These are phyloP conservation scores for Lasiosphaeria miniovina DNA, from an alignment of 495 filamentous ascomycete species.

Conservation along the genomic window DNA sequence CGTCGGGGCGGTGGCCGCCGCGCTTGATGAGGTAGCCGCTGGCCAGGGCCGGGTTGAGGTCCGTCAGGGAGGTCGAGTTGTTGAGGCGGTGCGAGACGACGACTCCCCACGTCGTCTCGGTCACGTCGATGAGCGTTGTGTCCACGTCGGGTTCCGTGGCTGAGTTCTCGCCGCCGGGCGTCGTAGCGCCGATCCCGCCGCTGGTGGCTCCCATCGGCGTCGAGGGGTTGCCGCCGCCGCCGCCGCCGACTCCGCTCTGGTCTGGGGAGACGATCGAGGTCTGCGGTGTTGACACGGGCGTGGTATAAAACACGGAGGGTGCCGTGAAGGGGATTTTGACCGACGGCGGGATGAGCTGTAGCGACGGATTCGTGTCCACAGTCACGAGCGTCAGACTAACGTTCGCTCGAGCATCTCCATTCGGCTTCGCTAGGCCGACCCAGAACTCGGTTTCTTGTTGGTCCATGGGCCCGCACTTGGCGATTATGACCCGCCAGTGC, in stretches of 20 bases:
- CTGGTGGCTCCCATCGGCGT: conserved; percentile 35
- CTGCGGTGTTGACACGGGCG: conserved; percentile 59
- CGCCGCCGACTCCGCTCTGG: conserved; percentile 27
- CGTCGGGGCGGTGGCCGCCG: conserved; percentile 56
- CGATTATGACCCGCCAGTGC: conserved; percentile 77
- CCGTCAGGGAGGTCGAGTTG: conserved; percentile 59
- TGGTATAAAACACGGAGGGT: conserved; percentile 43
- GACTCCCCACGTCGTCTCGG: conserved; percentile 79
- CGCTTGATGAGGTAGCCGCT: conserved; percentile 79
- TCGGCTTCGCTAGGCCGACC: conserved; percentile 41
- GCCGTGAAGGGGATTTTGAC: conserved; percentile 40
- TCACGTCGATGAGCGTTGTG: conserved; percentile 68
- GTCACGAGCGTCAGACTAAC: conserved; percentile 60
- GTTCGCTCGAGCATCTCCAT: conserved; percentile 36
- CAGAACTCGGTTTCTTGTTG: conserved; percentile 68
- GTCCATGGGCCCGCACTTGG: conserved; percentile 68
- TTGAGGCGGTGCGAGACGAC: conserved; percentile 70
- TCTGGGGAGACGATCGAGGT: conserved; percentile 54
- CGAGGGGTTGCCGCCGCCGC: conserved; percentile 40
- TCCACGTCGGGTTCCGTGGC: conserved; percentile 62
- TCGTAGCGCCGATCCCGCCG: conserved; percentile 50
- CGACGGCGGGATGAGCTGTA: conserved; percentile 59
- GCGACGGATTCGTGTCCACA: conserved; percentile 62
- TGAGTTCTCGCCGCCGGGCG: conserved; percentile 44
- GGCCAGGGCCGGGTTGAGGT: conserved; percentile 61